Conservation (phyloP, 2,329 filamentous ascomycete genomes). For the Clarireedia monteithiana region DNA sequence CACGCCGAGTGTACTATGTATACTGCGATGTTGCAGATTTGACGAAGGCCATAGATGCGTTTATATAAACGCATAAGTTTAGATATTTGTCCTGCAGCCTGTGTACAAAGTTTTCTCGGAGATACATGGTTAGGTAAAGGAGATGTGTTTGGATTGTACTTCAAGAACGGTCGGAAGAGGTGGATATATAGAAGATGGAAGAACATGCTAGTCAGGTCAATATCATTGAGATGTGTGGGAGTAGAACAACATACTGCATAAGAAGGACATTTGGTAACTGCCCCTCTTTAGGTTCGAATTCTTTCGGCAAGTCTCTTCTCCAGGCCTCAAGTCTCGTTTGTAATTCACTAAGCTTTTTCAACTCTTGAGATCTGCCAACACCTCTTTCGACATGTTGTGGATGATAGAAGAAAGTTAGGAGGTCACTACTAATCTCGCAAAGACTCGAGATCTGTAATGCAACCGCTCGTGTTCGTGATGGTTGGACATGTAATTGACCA, state of each 20-base stretch:
- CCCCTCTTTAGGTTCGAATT: constrained; percentile 84
- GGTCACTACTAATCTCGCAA: constrained; percentile 88
- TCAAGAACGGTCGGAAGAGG: constrained; percentile 89
- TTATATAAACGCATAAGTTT: constrained; percentile 95
- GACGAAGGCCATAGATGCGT: constrained; percentile 78
- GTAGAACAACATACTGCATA: constrained; percentile 63
- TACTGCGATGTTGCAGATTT: constrained; percentile 93
- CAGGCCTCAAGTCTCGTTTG: constrained; percentile 86
- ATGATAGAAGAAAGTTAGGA: constrained; percentile 87
- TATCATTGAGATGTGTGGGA: background rate
- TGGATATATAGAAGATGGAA: constrained; percentile 94
- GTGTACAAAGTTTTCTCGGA: constrained; percentile 82
- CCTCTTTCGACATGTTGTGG: constrained; percentile 57
- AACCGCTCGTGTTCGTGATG: constrained; percentile 73
- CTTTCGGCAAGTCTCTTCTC: constrained; percentile 74
- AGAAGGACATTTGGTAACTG: constrained; percentile 74
- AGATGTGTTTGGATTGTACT: constrained; percentile 74
- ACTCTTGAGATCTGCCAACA: constrained; percentile 69
- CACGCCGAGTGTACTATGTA: constrained; percentile 94
- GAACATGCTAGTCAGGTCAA: constrained; percentile 68
- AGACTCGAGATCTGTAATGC: constrained; percentile 74
- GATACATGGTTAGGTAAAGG: constrained; percentile 83
- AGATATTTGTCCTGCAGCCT: constrained; percentile 81
- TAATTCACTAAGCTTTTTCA: constrained; percentile 88
- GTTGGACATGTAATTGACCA: constrained; percentile 64